Evolutionary conservation across 192 early-diverging fungal species (phyloP), one percentile per base, ranked within the genome.

Genomic region (Umbelopsis vinacea): DNA sequence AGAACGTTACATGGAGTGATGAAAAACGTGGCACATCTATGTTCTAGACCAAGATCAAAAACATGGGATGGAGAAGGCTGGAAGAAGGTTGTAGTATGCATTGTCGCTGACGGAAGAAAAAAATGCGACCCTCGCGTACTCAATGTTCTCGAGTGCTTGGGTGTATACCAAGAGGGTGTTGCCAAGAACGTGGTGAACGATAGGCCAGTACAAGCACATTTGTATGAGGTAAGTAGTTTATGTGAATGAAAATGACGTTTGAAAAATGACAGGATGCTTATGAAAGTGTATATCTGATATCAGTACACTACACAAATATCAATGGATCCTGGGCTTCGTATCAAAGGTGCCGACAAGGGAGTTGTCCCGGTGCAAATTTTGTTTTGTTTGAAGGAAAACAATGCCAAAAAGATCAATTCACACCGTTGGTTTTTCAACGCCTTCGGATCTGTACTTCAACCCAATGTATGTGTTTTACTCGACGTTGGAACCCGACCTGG

Each of bases 381-480:
- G 29, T 97, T 97, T 84, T 96, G 93, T 68, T 83, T 97, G 48
- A 97, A 97, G 80, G 94, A 96, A 79, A 86, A 95, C 78, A 97
- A 97, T 82, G 89, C 88, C 23, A 97, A 97, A 68, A 89, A 93
- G 82, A 94, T 97, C 88, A 97, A 97, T 83, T 94, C 92, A 23
- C 96, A 97, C 76, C 88, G 95, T 67, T 97, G 96, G 96, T 97
- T 97, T 86, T 97, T 97, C 80, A 95, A 95, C 75, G 95, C 95
- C 23, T 96, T 97, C 76, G 89, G 92, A 6, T 79, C 84, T 17
- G 76, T 93, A 17, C 76, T 97, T 71, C 80, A 91, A 26, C 96
- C 96, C 47, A 93, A 95, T 66, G 89, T 97, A 24, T 97, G 95
- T 73, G 88, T 98, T 50, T 83, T 98, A 12, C 84, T 98, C 33